Conservation (phyloP, 495 filamentous ascomycete genomes). For the Cercophora newfieldiana region DNA sequence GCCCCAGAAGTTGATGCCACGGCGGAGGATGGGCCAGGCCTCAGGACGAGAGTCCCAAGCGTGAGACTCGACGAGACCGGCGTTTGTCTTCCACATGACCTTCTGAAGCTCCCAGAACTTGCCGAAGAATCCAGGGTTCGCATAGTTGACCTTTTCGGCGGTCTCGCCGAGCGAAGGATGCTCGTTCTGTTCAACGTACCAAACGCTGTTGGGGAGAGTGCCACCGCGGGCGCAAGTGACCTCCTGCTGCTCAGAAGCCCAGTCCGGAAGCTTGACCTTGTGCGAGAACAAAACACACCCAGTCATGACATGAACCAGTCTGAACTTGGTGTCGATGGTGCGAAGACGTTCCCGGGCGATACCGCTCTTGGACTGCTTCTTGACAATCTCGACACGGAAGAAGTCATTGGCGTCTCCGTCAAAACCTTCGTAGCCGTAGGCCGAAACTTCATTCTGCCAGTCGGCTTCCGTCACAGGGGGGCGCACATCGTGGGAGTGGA, state of each 20-base stretch:
- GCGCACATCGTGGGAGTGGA: conserved; percentile 97
- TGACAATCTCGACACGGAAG: conserved; percentile 93
- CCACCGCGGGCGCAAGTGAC: conserved; percentile 94
- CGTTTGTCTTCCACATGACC: conserved; percentile 99
- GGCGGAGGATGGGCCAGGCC: conserved; percentile 88
- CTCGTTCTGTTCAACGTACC: conserved; percentile 90
- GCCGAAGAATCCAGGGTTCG: conserved; percentile 91
- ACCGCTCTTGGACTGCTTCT: conserved; percentile 78
- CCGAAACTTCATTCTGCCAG: conserved; percentile 98
- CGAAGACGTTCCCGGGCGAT: conserved; percentile 81
- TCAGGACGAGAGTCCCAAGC: conserved; percentile 95
- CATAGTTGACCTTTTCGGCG: conserved; percentile 93
- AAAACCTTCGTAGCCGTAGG: conserved; percentile 97
- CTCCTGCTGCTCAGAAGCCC: conserved; percentile 96
- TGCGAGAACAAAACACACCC: conserved; percentile 96
- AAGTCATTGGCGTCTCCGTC: conserved; percentile 94
- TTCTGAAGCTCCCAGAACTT: conserved; percentile 99
- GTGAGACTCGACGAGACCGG: conserved; percentile 92
- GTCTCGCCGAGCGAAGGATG: conserved; percentile 72
- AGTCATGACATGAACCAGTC: conserved; percentile 92
- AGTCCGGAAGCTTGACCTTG: conserved; percentile 96
- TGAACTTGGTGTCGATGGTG: conserved; percentile 96
- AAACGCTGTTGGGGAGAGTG: conserved; percentile 92
- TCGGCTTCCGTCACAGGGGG: conserved; percentile 96
- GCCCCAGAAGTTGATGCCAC: conserved; percentile 99